Conservation (phyloP, 1,284 basidiomycete genomes). For the Chalciporus piperatoides region DNA sequence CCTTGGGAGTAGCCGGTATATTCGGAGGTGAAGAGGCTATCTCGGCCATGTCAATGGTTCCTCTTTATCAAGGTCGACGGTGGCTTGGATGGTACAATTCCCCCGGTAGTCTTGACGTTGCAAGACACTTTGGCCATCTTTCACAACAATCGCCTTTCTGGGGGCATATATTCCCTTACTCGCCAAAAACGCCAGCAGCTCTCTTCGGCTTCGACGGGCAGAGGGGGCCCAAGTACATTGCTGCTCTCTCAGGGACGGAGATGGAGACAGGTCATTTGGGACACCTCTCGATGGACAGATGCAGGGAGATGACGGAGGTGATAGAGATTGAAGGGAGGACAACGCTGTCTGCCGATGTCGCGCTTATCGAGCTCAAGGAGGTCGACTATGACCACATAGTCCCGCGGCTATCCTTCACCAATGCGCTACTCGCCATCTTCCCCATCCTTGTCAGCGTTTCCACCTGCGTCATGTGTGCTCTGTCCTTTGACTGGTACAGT, state of each 20-base stretch:
- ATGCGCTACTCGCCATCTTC: constrained; percentile 13
- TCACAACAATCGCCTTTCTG: constrained; percentile 25
- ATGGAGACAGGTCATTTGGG: constrained; percentile 30
- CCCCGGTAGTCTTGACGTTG: constrained; percentile 30
- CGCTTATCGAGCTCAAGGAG: constrained; percentile 17
- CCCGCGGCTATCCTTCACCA: constrained; percentile 11
- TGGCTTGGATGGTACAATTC: constrained; percentile 37
- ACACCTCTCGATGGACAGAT: constrained; percentile 22
- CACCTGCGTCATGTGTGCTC: constrained; percentile 21
- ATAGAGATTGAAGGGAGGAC: constrained; percentile 13
- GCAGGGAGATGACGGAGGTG: constrained; percentile 12
- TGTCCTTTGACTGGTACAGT: constrained; percentile 27
- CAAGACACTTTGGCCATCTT: constrained; percentile 26
- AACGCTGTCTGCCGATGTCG: constrained; percentile 18
- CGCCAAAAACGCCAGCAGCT: constrained; percentile 18
- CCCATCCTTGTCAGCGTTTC: constrained; percentile 26
- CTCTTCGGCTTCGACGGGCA: constrained; percentile 29
- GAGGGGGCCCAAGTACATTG: constrained; percentile 27
- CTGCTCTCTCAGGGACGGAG: constrained; percentile 25
- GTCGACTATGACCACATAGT: constrained; percentile 10
- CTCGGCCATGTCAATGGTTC: constrained; percentile 28
- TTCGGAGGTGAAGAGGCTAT: constrained; percentile 35
- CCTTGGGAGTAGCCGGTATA: constrained; percentile 28
- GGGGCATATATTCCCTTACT: constrained; percentile 26
- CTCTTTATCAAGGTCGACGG: constrained; percentile 26